Evolutionary conservation across 2,329 filamentous ascomycete species (phyloP), one percentile per base, ranked within the genome.

Genomic region (Aspergillus tanneri): DNA sequence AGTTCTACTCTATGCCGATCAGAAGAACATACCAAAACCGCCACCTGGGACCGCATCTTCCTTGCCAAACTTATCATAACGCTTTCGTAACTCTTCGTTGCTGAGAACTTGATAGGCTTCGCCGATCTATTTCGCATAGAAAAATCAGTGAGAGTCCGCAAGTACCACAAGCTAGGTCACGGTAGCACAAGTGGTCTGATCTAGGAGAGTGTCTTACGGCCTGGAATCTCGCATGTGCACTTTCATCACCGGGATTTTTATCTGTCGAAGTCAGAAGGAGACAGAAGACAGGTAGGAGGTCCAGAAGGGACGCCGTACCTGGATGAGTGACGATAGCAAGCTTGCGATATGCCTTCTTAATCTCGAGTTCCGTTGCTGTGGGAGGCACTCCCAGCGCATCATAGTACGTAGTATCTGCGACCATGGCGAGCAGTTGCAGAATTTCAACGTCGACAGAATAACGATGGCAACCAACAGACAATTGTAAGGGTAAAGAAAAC

Each of bases 11-110:
- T n/a, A 11, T 19, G 14, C n/a, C n/a, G n/a, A n/a, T n/a, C n/a
- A n/a, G n/a, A n/a, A n/a, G n/a, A n/a, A 56, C 75, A 46, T 68
- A 80, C 88, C 88, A 70, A 99, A 99, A 54, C 93, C 93, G 62
- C 90, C 88, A 61, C 85, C 84, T 0, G 93, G 93, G 66, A 92
- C 88, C 5, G 93, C 91, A 59, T 89, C 84, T 63, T 99, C 93
- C 74, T 97, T 97, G 69, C 93, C 93, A 77, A 85, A 92, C 72
- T 96, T 95, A 74, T 99, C 93, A 77, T 99, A 99, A 65, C 89
- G 86, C 63, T 87, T 88, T 63, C 93, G 86, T 54, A 97, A 80
- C 50, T 95, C 87, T 58, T 85, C 79, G 67, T 96, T 87, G 65
- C 88, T 93, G 55, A 99, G 84, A 42, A 99, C 73, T 63, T 87